Base-by-base conservation (phyloP, 2,329 filamentous ascomycete species). In the Aspergillus flavus region DNA sequence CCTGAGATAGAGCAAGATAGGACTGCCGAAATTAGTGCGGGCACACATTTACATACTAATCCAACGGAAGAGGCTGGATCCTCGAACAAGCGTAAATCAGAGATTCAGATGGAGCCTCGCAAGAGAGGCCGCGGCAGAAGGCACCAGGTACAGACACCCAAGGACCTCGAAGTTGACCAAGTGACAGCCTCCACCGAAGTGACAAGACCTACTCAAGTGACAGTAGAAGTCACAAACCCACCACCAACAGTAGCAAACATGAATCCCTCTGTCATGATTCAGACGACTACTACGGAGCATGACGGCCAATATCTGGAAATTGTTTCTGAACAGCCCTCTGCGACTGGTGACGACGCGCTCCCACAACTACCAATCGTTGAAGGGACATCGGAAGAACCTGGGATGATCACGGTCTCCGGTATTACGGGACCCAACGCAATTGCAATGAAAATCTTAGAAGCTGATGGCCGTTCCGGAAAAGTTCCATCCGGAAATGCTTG, bases 401-500 rank as follows among this genome's bases (percentile, higher is more conserved):
- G 67, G 7, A 70, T 73, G 41, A 70, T 77, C 7, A 69, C 75
- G 32, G 57, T 80, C 14, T 54, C 63, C 4, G 63, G 74, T n/a
- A 69, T 80, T 16, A 61, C 65, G 0, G 68, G 69, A 0, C 79
- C 77, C 9, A 63, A 30, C 4, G 64, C 65, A 14, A 71, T 82
- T 16, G 67, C 69, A 9, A 61, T 59, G 1, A 76, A 74, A 39
- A 80, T 82, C 11, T 57, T 80, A 21, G 71, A 77, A 64, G 69
- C 78, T 14, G 80, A 82, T 62, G 80, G 80, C 19, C 78, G 79
- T 30, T 66, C 75, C 23, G 69, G 59, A 6, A 63, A 73, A 5
- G 64, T 71, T 5, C 72, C 73, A 6, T 72, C 72, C 46, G 71
- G 73, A 1, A 82, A 81, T 71, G 70, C 79, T 10, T 82, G 80